phyloP scores from a whole-genome alignment of 1,284 basidiomycete species.

The Ganoderma lingzhi region DNA sequence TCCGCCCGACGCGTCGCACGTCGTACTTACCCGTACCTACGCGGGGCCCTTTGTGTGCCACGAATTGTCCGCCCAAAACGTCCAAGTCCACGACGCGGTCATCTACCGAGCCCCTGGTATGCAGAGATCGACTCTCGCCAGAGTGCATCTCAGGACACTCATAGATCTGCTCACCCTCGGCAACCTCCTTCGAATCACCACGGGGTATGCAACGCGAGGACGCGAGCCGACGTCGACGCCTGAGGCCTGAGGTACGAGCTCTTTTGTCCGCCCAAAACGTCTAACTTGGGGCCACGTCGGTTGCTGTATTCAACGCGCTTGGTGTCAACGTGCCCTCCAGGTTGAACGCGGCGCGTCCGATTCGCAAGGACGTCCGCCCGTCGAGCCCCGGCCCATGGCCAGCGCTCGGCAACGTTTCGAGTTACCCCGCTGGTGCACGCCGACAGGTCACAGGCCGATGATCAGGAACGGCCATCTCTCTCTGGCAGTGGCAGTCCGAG shows the following conservation, averaged over 20 bases:
- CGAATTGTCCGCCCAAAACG: slow-evolving; percentile 5
- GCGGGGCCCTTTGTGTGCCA: not conserved
- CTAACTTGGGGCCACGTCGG: not conserved
- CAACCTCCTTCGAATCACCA: not conserved
- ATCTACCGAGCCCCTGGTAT: not conserved
- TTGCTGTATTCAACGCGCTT: not conserved
- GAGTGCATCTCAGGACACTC: not conserved
- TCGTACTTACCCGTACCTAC: not conserved
- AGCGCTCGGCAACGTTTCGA: too few relatives aligned
- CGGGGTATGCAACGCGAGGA: not conserved
- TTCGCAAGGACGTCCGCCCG: not conserved
- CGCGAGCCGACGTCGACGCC: not conserved
- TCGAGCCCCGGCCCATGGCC: not conserved
- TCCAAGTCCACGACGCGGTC: not conserved
- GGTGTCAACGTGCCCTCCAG: not conserved
- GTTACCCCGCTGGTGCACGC: not conserved
- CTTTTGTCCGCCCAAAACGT: slow-evolving; percentile 3
- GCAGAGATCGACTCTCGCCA: not conserved
- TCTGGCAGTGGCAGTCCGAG: not conserved
- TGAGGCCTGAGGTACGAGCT: not conserved
- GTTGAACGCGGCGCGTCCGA: not conserved
- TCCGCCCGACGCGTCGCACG: slow-evolving; percentile 6
- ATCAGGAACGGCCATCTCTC: not conserved
- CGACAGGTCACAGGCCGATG: not conserved
- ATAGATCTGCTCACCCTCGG: not conserved